Conservation (phyloP, 1,139 yeast genomes). For the Zygoascus meyerae region DNA sequence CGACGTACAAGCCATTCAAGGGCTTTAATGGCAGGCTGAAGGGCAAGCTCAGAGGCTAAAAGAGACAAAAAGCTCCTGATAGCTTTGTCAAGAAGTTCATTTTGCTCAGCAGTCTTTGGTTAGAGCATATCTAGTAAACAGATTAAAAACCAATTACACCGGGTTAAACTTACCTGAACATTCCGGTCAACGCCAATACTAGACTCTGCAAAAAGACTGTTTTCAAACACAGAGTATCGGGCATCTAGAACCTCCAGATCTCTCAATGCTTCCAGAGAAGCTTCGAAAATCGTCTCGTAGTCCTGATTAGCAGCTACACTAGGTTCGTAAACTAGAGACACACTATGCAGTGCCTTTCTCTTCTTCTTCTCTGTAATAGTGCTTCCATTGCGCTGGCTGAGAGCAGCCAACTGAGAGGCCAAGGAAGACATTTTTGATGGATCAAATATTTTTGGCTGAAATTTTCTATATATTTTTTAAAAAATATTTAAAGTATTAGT, state of each 20-base stretch:
- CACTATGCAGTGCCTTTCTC: conserved; percentile 80
- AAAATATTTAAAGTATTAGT: no score
- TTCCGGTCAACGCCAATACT: conserved; percentile 74
- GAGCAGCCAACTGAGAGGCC: conserved; percentile 74
- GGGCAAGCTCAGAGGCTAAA: conserved; percentile 67
- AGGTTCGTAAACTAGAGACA: conserved; percentile 81
- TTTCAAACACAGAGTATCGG: conserved; percentile 64
- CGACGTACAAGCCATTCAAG: conserved; percentile 94
- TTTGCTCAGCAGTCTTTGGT: conserved; percentile 55
- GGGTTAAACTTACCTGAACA: conserved; percentile 44
- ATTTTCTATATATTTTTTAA: no score
- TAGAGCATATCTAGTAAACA: background rate
- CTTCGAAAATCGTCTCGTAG: conserved; percentile 69
- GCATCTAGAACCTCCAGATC: conserved; percentile 67
- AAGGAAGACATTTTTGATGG: conserved; percentile 26
- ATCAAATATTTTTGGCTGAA: no score
- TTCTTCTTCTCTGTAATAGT: conserved; percentile 81
- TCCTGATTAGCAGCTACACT: conserved; percentile 91
- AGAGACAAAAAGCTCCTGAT: conserved; percentile 68
- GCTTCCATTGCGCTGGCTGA: conserved; percentile 61
- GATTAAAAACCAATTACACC: background rate
- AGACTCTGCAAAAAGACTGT: conserved; percentile 74
- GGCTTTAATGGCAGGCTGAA: conserved; percentile 74
- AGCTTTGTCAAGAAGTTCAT: conserved; percentile 65
- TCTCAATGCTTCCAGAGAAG: conserved; percentile 69